phyloP scores from a whole-genome alignment of 768 basidiomycete species.

The Leucocoprinus birnbaumii region DNA sequence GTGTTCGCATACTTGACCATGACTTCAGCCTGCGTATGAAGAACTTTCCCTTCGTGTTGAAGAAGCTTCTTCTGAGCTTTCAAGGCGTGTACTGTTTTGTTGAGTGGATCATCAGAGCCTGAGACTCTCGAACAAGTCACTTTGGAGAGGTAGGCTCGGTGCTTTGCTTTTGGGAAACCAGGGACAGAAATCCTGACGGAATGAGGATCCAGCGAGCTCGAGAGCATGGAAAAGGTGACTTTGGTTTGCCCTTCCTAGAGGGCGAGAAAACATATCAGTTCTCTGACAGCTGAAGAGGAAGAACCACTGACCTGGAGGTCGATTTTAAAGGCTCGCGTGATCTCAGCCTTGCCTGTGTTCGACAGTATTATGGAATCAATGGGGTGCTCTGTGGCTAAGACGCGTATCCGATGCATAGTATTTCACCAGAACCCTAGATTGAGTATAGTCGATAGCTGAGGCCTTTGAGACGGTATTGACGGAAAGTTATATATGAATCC shows the following conservation, averaged over 20 bases:
- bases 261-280: neutral
- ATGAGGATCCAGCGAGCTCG: conserved; percentile 46
- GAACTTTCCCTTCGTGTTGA: conserved; percentile 33
- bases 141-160: conserved; percentile 41
- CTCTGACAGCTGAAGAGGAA: too few species aligned
- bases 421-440: too few species aligned
- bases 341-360: conserved; percentile 52
- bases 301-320: conserved; percentile 40
- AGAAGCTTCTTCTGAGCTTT: conserved; percentile 31
- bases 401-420: conserved; percentile 17
- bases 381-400: conserved; percentile 35
- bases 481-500: too few species aligned
- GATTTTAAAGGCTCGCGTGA: conserved; percentile 49
- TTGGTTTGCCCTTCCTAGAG: conserved; percentile 50
- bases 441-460: too few species aligned
- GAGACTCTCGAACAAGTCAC: conserved; percentile 44
- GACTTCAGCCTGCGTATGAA: conserved; percentile 37
- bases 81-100: conserved; percentile 33
- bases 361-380: conserved; percentile 57
- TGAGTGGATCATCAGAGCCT: conserved; percentile 20
- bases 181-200: conserved; percentile 53
- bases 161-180: conserved; percentile 19
- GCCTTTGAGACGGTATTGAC: too few species aligned
- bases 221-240: conserved; percentile 43
- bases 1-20: conserved; percentile 42